Evolutionary conservation across 2,329 filamentous ascomycete genomes (phyloP).

Genomic region (Claviceps fusiformis): DNA sequence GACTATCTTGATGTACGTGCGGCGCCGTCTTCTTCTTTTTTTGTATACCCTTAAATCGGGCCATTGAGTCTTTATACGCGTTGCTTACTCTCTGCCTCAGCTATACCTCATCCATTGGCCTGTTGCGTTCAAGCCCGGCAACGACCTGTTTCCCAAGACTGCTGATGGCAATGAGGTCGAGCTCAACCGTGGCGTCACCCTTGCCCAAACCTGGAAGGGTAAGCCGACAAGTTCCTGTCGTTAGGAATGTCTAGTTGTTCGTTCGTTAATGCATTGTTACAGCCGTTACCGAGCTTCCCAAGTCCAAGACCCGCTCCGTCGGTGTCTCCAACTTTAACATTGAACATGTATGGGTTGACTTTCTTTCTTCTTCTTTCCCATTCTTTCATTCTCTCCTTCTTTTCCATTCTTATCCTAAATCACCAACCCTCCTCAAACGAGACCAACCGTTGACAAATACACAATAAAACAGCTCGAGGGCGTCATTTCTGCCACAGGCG

Average conservation of each 20-base stretch:
- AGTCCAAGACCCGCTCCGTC: constrained; percentile 49
- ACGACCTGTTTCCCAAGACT: constrained; percentile 31
- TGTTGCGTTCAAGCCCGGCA: constrained; percentile 27
- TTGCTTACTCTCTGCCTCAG: constrained; percentile 13
- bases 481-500: constrained; percentile 42
- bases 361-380: background rate
- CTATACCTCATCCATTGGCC: constrained; percentile 55
- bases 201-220: constrained; percentile 32
- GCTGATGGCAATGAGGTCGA: constrained; percentile 20
- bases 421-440: background rate
- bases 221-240: no score
- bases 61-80: no score
- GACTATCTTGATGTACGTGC: constrained; percentile 42
- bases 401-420: background rate
- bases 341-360: constrained; percentile 24
- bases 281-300: constrained; percentile 42
- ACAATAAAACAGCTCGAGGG: constrained; percentile 29
- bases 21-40: background rate
- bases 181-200: constrained; percentile 30
- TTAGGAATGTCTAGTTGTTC: no score
- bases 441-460: background rate
- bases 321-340: constrained; percentile 64
- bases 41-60: no score
- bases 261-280: background rate
- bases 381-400: background rate